Evolutionary conservation across 192 early-diverging fungal species (phyloP), one percentile per base, ranked within the genome.

Genomic region (Backusella luteola): DNA sequence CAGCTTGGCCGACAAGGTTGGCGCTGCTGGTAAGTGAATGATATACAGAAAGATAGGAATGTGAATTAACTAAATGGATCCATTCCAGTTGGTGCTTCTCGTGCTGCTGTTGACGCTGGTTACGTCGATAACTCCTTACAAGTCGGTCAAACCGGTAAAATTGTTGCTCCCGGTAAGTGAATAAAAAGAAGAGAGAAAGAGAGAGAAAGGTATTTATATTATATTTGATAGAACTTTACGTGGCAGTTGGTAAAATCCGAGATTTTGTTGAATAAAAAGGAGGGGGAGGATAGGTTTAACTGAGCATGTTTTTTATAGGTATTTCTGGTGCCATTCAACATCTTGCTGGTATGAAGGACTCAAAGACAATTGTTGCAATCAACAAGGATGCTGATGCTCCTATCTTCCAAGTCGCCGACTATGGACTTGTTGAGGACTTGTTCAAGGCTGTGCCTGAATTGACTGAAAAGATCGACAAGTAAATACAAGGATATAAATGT

Each of bases 321-420:
- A 96, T 99, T 71, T 97, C 95, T 3, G 97, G 97, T 56, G 97
- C 97, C 41, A 99, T 99, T 82, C 93, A 96, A 90, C 96, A 96
- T 78, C 83, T 98, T 87, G 97, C 97, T 35, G 97, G 97, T 80
- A 99, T 99, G 97, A 99, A 99, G 87, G 97, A 99, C 81, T 96
- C 94, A 85, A 99, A 99, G 91, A 90, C 91, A 44, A 99, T 99
- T 86, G 97, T 96, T 44, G 95, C 95, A 73, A 97, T 99, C 85
- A 99, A 99, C 92, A 98, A 96, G 87, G 97, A 99, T 78, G 87
- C 95, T 21, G 97, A 99, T 76, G 96, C 96, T 41, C 97, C 97
- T 44, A 99, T 99, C 67, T 99, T 99, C 93, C 93, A 94, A 86
- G 93, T 99, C 63, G 93, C 97, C 32, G 97, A 99, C 85, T 96